Evolutionary conservation across 2,329 filamentous ascomycete genomes (phyloP).

Genomic region (Alternaria triticimaculans): DNA sequence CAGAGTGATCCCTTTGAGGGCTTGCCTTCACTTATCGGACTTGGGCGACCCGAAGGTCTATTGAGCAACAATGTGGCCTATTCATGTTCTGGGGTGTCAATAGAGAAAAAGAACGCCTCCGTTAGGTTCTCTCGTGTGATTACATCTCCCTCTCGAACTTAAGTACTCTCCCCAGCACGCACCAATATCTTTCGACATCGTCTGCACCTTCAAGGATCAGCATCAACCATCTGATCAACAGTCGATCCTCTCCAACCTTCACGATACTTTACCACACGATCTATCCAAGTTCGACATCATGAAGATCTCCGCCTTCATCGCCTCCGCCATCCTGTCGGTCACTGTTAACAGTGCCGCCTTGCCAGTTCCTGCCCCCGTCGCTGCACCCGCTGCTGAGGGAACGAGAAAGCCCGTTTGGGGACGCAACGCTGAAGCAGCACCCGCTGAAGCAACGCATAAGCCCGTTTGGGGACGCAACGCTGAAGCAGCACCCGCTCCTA

Average conservation of each 20-base stretch:
- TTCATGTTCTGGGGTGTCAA: conserved; percentile 25
- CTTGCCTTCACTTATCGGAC: background rate
- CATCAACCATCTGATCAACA: conserved; percentile 11
- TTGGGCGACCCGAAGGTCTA: conserved; percentile 6
- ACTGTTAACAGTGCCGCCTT: conserved; percentile 50
- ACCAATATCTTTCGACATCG: conserved; percentile 9
- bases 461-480: background rate
- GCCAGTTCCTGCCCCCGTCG: conserved; percentile 37
- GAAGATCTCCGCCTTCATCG: conserved; percentile 56
- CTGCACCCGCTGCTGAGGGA: background rate
- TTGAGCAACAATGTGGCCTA: conserved; percentile 21
- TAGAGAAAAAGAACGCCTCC: background rate
- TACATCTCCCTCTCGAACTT: conserved; percentile 6
- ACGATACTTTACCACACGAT: conserved; percentile 26
- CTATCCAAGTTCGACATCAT: conserved; percentile 46
- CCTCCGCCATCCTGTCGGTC: conserved; percentile 51
- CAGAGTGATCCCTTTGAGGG: conserved; percentile 18
- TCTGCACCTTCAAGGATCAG: conserved; percentile 15
- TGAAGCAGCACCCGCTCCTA: conserved; percentile 15
- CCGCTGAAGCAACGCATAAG: background rate
- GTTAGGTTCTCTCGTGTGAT: conserved; percentile 5
- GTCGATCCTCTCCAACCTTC: conserved; percentile 13
- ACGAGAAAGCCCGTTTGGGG: conserved; percentile 1
- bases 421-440: background rate
- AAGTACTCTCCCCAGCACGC: conserved; percentile 14